Conservation (phyloP, 768 basidiomycete genomes). For the Russula compacta region DNA sequence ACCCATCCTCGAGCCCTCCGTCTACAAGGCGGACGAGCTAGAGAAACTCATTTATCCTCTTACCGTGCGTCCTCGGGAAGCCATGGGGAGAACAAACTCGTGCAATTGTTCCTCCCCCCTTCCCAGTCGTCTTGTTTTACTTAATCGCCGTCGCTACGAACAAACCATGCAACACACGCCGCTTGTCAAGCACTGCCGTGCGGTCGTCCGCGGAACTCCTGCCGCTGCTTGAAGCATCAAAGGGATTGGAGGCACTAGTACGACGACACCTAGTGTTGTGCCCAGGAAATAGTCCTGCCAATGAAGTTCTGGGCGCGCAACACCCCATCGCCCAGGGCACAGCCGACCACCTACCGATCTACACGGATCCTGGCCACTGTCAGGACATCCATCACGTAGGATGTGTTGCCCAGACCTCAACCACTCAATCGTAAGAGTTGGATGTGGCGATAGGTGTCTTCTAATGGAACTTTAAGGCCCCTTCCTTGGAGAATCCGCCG, state of each 20-base stretch:
- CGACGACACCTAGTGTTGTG: neutral
- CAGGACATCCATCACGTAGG: neutral
- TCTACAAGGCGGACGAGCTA: neutral
- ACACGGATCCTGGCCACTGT: neutral
- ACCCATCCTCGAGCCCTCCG: neutral
- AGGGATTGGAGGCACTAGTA: neutral
- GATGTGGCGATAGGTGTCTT: neutral
- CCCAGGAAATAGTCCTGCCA: neutral
- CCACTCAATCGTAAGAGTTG: neutral
- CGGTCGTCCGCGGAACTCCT: neutral
- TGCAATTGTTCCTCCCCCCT: neutral
- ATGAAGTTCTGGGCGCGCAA: neutral
- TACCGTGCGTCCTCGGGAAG: neutral
- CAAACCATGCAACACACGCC: neutral
- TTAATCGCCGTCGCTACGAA: conserved; percentile 2
- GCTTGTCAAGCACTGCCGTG: neutral
- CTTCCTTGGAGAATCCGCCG: neutral
- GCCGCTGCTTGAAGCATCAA: neutral
- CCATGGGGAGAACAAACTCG: neutral
- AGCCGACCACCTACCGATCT: neutral
- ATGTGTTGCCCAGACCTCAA: neutral
- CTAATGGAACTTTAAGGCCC: neutral
- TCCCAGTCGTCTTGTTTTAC: neutral
- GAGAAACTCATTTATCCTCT: neutral
- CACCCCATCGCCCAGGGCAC: neutral